These are phyloP conservation scores for Puccinia triticina DNA, from an alignment of 1,284 basidiomycete genomes.

Conservation along the genomic window DNA sequence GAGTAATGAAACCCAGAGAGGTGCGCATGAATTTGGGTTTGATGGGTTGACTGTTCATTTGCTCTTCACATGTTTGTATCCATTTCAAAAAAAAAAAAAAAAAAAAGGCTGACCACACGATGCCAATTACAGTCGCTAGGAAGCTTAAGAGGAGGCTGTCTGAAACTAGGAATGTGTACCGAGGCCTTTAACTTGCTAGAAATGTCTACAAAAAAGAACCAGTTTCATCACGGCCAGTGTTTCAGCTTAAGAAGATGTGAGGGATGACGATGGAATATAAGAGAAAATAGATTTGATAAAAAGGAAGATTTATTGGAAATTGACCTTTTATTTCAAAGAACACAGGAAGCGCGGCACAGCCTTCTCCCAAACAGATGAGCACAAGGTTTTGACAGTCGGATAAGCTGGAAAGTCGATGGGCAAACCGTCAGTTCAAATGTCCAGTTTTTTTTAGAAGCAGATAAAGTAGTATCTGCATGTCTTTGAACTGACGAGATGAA, in stretches of 20 bases:
- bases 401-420: slow-evolving; percentile 9
- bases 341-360: slow-evolving; percentile 7
- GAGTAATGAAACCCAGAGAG: neutral
- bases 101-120: neutral
- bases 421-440: neutral
- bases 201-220: slow-evolving; percentile 1
- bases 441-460: neutral
- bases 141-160: neutral
- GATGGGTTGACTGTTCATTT: neutral
- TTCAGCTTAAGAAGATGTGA: neutral
- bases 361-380: slow-evolving; percentile 37
- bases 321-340: slow-evolving; percentile 34
- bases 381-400: slow-evolving; percentile 40
- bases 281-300: neutral
- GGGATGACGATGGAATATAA: neutral
- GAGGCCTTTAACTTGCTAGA: slow-evolving; percentile 31
- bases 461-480: neutral
- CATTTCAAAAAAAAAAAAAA: neutral
- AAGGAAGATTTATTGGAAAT: neutral
- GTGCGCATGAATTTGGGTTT: neutral
- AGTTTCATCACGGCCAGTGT: neutral
- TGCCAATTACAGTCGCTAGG: slow-evolving; percentile 26
- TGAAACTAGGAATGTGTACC: slow-evolving; percentile 10
- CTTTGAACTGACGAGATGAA: slow-evolving; percentile 31
- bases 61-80: neutral